These are phyloP conservation scores for Magnolia changhungtana DNA, from an alignment of 164 flowering plant species.

Conservation along the genomic window DNA sequence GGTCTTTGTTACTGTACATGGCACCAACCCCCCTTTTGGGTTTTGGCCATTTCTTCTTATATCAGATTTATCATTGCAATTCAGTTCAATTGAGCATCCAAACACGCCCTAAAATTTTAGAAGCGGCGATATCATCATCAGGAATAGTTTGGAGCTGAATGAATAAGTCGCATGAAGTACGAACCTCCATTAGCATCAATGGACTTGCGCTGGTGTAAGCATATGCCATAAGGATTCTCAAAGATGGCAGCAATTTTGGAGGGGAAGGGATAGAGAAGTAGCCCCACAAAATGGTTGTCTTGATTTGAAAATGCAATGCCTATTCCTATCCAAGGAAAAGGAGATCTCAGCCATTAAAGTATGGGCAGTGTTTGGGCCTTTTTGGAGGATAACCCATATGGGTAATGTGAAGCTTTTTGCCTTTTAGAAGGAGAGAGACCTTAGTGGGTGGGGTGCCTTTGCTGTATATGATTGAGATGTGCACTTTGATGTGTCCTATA, in stretches of 20 bases:
- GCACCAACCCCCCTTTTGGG: too few species aligned
- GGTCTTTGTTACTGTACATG: neutral
- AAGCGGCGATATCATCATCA: neutral
- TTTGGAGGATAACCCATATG: conserved; percentile 4
- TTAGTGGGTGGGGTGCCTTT: neutral
- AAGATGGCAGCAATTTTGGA: neutral
- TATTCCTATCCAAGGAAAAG: neutral
- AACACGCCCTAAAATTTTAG: neutral
- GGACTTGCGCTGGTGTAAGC: neutral
- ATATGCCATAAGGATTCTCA: neutral
- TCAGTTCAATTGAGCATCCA: neutral
- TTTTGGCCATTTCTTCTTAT: neutral
- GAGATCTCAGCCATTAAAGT: neutral
- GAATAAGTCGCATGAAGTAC: neutral
- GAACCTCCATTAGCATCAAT: neutral
- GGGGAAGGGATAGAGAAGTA: conserved; percentile 7
- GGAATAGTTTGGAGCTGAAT: conserved; percentile 1
- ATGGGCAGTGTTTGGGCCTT: neutral
- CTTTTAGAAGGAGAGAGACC: neutral
- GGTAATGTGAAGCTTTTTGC: conserved; percentile 5
- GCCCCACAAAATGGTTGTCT: conserved; percentile 4
- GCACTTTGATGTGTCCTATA: conserved; percentile 1
- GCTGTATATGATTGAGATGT: conserved; percentile 7
- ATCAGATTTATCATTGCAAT: neutral
- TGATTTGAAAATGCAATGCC: neutral